A percentile compares a stretch with the other conserved stretches of the same genome.
Conservation (phyloP, 192 early-diverging fungal genomes). For the Helicostylum pulchrum region DNA sequence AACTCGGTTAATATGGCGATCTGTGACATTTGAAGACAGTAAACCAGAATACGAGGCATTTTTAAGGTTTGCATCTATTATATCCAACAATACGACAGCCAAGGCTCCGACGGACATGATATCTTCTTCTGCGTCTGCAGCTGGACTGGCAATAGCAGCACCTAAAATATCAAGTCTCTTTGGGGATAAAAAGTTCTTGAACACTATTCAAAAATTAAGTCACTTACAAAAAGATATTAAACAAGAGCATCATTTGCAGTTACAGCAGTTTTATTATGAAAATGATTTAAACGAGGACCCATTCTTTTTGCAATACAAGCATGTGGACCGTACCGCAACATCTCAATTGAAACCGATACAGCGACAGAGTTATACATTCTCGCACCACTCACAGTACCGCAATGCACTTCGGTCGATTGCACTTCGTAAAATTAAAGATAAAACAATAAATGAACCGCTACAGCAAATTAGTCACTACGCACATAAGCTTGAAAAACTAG, state of each 20-base stretch:
- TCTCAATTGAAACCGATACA: neutral
- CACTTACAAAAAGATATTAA: neutral
- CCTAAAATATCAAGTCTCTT: too few relatives aligned
- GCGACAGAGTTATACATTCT: neutral
- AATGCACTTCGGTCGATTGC: conserved; percentile 13
- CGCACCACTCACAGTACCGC: conserved; percentile 14
- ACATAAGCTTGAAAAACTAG: conserved; percentile 38
- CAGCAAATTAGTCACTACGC: conserved; percentile 12
- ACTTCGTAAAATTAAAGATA: conserved; percentile 35
- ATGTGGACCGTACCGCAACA: neutral
- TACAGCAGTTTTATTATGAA: neutral
- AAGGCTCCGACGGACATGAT: too few relatives aligned
- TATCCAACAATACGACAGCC: neutral
- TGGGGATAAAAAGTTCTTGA: too few relatives aligned
- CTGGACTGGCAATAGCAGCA: neutral
- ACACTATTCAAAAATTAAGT: neutral
- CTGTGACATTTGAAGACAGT: conserved; percentile 29
- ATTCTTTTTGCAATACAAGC: too few relatives aligned
- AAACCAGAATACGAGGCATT: conserved; percentile 21
- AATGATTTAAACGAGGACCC: neutral
- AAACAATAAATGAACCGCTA: conserved; percentile 29
- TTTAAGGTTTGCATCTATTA: neutral
- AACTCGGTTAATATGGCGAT: conserved; percentile 30
- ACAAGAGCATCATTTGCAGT: neutral
- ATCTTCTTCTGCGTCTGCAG: neutral